Conservation (phyloP, 768 basidiomycete genomes). For the Macrolepiota fuliginosa region DNA sequence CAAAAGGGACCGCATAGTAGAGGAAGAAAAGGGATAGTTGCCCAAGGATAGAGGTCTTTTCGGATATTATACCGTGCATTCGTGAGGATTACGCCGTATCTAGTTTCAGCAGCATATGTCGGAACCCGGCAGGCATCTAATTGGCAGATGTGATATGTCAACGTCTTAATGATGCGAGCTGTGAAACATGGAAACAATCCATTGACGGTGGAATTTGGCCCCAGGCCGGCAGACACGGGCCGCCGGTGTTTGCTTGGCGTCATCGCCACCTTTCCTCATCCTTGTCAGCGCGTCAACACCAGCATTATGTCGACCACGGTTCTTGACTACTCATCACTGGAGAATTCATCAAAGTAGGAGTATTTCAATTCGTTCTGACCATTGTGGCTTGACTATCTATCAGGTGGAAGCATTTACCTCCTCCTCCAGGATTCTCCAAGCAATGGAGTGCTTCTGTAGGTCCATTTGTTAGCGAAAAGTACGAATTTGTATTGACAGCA, state of each 20-base stretch:
- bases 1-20: no score
- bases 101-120: no score
- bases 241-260: neutral
- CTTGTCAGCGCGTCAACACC: neutral
- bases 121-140: no score
- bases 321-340: conserved; percentile 16
- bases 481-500: neutral
- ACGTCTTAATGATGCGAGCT: no score
- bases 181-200: no score
- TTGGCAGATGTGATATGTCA: no score
- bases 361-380: neutral
- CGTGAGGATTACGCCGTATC: no score
- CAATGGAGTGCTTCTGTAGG: conserved; percentile 30
- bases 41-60: no score
- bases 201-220: no score
- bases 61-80: no score
- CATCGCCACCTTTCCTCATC: neutral
- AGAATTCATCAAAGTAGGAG: conserved; percentile 14
- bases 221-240: no score
- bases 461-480: neutral
- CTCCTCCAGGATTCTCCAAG: conserved; percentile 68
- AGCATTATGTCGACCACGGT: conserved; percentile 4
- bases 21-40: no score
- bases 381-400: neutral
- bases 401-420: conserved; percentile 64